Conservation (phyloP, 1,284 basidiomycete species). For the Anthracocystis setariae region DNA sequence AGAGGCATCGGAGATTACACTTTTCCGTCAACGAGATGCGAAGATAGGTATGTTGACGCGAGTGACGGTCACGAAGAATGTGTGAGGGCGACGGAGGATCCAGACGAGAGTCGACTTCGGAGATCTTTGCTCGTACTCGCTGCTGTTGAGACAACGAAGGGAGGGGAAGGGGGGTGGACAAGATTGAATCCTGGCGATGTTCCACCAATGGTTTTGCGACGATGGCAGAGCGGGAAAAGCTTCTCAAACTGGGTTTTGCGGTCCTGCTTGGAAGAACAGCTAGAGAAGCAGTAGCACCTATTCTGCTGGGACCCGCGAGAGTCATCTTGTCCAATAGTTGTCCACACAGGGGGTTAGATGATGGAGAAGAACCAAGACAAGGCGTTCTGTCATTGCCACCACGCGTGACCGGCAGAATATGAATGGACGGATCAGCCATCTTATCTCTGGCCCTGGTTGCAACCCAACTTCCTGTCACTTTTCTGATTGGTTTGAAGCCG, state of each 20-base stretch:
- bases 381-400: too few relatives aligned
- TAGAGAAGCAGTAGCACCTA: slow-evolving; percentile 4
- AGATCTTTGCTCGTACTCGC: slow-evolving; percentile 33
- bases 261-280: neutral
- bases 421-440: slow-evolving; percentile 2
- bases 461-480: neutral
- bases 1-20: slow-evolving; percentile 88
- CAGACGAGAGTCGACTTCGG: slow-evolving; percentile 26
- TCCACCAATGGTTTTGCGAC: slow-evolving; percentile 15
- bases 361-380: neutral
- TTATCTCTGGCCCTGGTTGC: slow-evolving; percentile 2
- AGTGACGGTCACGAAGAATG: slow-evolving; percentile 49
- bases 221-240: slow-evolving; percentile 6
- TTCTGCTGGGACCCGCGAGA: slow-evolving; percentile 28
- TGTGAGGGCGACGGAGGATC: slow-evolving; percentile 20
- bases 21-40: slow-evolving; percentile 85
- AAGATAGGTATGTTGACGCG: slow-evolving; percentile 77
- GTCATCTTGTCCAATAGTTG: slow-evolving; percentile 7
- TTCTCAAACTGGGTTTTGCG: slow-evolving; percentile 4
- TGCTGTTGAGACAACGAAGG: slow-evolving; percentile 8
- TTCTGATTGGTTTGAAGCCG: slow-evolving; percentile 6
- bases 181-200: neutral
- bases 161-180: slow-evolving; percentile 1
- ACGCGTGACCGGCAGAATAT: neutral
- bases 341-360: neutral